Evolutionary conservation across 1,284 basidiomycete species (phyloP).

Genomic region (Agaricales sp.): DNA sequence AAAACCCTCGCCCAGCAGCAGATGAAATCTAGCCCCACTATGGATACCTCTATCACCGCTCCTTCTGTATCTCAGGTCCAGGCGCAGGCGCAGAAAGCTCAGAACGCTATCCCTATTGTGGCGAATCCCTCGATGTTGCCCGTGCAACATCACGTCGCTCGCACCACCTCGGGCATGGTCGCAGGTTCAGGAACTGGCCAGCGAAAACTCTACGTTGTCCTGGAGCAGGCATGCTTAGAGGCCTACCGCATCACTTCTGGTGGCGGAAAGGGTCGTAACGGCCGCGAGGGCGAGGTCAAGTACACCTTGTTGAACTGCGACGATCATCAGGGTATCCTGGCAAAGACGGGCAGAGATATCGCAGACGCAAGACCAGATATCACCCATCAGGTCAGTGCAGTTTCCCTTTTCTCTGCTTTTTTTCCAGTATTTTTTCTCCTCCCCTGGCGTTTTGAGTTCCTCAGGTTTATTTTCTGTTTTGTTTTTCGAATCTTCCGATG

Average conservation of each 20-base stretch:
- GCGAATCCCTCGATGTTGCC: conserved; percentile 76
- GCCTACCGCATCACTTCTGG: conserved; percentile 76
- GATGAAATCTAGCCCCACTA: not conserved
- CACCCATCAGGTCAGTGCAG: conserved; percentile 82
- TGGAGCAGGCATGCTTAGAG: conserved; percentile 93
- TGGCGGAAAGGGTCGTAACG: conserved; percentile 37
- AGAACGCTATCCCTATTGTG: conserved; percentile 27
- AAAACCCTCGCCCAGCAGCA: not conserved
- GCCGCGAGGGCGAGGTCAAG: conserved; percentile 74
- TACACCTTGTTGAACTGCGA: conserved; percentile 98
- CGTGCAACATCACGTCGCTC: conserved; percentile 69
- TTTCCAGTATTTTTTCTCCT: conserved; percentile 4
- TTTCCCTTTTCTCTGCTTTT: conserved; percentile 7
- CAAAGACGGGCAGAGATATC: conserved; percentile 96
- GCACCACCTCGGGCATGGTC: conserved; percentile 31
- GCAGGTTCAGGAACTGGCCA: conserved; percentile 34
- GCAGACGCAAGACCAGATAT: conserved; percentile 98
- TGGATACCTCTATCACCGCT: conserved; percentile 1
- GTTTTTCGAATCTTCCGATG: not conserved
- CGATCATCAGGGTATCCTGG: conserved; percentile 97
- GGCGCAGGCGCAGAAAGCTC: conserved; percentile 10
- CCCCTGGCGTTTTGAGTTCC: too few relatives aligned
- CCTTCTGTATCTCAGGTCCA: not conserved
- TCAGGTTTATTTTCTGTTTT: not conserved
- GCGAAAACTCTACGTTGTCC: conserved; percentile 78